Conservation (phyloP, 2,329 filamentous ascomycete species). For the Dactylellina leptospora region DNA sequence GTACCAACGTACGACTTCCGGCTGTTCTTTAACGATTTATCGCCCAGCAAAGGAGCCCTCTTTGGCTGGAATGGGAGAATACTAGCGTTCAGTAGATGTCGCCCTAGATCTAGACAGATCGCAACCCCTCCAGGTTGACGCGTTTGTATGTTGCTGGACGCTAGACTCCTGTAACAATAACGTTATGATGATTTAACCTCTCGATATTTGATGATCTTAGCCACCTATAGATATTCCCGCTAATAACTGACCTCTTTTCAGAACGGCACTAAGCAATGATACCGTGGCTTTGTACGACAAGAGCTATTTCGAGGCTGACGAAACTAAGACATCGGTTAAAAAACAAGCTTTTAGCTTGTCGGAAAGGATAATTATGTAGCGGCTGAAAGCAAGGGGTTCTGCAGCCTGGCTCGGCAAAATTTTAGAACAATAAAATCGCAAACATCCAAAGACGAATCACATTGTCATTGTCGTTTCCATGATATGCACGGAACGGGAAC, state of each 20-base stretch:
- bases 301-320: conserved; percentile 24
- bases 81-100: no score
- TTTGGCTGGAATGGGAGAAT: no score
- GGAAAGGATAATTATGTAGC: conserved; percentile 10
- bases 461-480: no score
- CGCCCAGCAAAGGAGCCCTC: no score
- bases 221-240: background rate
- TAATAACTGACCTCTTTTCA: background rate
- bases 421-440: background rate
- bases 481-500: no score
- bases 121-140: no score
- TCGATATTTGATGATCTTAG: background rate
- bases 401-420: background rate
- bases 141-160: no score
- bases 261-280: background rate
- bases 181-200: background rate
- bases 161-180: no score
- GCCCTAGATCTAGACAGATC: no score
- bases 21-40: no score
- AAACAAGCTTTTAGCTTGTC: conserved; percentile 40
- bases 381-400: conserved; percentile 22
- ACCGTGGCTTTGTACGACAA: background rate
- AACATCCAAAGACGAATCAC: background rate
- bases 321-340: conserved; percentile 49
- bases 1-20: no score